These are phyloP conservation scores for Urostyla sp. DNA, from an alignment of 73 alveolate species.

Conservation along the genomic window DNA sequence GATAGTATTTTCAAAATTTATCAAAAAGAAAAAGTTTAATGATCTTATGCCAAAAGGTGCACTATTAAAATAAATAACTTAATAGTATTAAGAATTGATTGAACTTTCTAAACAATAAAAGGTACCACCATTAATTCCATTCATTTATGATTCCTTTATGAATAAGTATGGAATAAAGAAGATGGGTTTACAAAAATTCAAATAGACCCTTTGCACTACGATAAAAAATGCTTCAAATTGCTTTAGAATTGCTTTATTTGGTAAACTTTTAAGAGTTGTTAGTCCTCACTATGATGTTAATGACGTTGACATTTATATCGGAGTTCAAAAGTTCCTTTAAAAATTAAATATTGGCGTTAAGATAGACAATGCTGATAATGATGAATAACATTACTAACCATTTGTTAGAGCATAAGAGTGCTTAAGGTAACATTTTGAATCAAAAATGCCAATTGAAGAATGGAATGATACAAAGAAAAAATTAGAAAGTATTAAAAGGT, in stretches of 20 bases:
- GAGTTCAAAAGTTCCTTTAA: background rate
- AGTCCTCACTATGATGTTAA: conserved; percentile 8
- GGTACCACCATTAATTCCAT: conserved; percentile 25
- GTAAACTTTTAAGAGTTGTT: background rate
- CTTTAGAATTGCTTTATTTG: conserved; percentile 17
- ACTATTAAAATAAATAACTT: conserved; percentile 23
- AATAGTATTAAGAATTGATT: background rate
- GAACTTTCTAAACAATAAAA: conserved; percentile 7
- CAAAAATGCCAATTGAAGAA: conserved; percentile 40
- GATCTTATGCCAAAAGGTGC: conserved; percentile 5
- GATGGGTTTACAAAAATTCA: conserved; percentile 11
- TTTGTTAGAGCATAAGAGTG: conserved; percentile 31
- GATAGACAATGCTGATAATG: conserved; percentile 21
- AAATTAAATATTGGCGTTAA: conserved; percentile 31
- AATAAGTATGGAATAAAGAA: conserved; percentile 31
- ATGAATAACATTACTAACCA: conserved; percentile 22
- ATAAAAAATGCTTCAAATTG: conserved; percentile 12
- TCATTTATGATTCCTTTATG: conserved; percentile 5
- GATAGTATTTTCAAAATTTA: conserved; percentile 11
- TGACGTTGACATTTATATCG: conserved; percentile 22
- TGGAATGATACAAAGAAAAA: conserved; percentile 29
- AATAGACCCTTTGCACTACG: background rate
- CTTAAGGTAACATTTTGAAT: conserved; percentile 14
- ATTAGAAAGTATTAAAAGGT: background rate
- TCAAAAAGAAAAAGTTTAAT: conserved; percentile 12